phyloP scores from a whole-genome alignment of 1,284 basidiomycete genomes.

The Rhodotorula sp. region DNA sequence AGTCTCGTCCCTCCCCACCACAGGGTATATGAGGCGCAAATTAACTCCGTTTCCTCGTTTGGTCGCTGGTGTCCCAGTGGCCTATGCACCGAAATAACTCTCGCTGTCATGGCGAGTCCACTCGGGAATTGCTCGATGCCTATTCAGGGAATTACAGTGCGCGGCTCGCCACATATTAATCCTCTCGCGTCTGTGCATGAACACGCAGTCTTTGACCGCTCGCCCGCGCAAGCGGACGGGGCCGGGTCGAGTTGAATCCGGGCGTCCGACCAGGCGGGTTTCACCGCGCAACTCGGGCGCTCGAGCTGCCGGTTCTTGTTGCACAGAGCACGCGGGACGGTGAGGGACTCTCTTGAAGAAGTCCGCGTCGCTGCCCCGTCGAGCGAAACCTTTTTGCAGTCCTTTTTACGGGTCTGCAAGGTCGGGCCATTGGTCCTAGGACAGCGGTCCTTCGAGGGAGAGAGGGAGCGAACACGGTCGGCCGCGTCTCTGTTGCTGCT shows the following conservation, averaged over 20 bases:
- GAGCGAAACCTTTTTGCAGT: constrained; percentile 10
- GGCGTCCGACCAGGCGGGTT: constrained; percentile 2
- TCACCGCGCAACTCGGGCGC: constrained; percentile 5
- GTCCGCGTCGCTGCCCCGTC: constrained; percentile 14
- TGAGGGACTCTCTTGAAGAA: constrained; percentile 23
- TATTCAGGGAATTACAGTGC: constrained; percentile 1
- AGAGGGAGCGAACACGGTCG: too few species aligned
- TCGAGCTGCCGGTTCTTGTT: constrained; percentile 17
- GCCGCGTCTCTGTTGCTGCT: too few species aligned
- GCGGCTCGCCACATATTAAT: constrained; percentile 13
- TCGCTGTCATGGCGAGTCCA: constrained; percentile 5
- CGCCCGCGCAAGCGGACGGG: constrained; percentile 7
- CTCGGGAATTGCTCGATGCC: constrained; percentile 10
- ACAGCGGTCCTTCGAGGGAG: too few species aligned
- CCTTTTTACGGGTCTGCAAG: background rate
- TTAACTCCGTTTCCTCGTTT: background rate
- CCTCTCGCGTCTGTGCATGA: constrained; percentile 15
- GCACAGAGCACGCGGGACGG: constrained; percentile 16
- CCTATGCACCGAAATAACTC: background rate
- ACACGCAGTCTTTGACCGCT: background rate
- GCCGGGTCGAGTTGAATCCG: background rate
- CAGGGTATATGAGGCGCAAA: background rate
- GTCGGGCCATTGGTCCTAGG: too few species aligned
- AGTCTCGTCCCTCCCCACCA: fast-evolving
- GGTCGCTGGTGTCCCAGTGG: background rate